phyloP scores from a whole-genome alignment of 108 stramenopile genomes.

The Cylindrotheca closterium region DNA sequence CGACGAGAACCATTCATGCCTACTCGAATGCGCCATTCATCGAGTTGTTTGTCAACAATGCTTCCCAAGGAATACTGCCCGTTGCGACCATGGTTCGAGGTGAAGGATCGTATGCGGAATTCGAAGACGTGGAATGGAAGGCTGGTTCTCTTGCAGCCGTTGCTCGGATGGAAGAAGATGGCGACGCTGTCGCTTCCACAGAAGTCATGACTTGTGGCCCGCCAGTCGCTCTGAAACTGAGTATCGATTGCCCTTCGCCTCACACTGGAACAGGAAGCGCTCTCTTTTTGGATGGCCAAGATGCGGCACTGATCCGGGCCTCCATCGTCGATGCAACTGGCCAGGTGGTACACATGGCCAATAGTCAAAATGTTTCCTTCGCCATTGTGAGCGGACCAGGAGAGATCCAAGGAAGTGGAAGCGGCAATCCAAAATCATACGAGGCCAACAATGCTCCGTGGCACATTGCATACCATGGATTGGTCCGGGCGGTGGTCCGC shows the following conservation, averaged over 20 bases:
- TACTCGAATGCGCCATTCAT: conserved; percentile 41
- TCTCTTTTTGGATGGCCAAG: conserved; percentile 36
- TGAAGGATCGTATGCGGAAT: conserved; percentile 31
- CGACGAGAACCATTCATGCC: conserved; percentile 24
- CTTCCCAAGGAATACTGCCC: conserved; percentile 18
- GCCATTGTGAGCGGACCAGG: conserved; percentile 27
- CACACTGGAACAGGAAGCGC: conserved; percentile 21
- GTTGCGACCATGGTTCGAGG: conserved; percentile 20
- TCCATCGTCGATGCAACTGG: conserved; percentile 29
- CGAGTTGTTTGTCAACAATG: conserved; percentile 33
- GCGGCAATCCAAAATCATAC: conserved; percentile 35
- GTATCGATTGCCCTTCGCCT: conserved; percentile 23
- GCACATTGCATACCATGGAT: conserved; percentile 34
- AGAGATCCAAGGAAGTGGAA: conserved; percentile 26
- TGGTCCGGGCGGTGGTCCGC: conserved; percentile 32
- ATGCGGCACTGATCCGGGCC: conserved; percentile 35
- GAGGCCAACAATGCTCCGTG: conserved; percentile 14
- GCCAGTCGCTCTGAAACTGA: conserved; percentile 4
- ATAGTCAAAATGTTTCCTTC: conserved; percentile 26
- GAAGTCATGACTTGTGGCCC: conserved; percentile 4
- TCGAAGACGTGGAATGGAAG: conserved; percentile 23
- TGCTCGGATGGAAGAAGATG: conserved; percentile 7
- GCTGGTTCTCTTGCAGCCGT: conserved; percentile 28
- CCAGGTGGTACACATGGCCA: conserved; percentile 22
- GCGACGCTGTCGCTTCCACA: conserved; percentile 1